Conservation (phyloP, 345 rosid species). For the Salix exigua region DNA sequence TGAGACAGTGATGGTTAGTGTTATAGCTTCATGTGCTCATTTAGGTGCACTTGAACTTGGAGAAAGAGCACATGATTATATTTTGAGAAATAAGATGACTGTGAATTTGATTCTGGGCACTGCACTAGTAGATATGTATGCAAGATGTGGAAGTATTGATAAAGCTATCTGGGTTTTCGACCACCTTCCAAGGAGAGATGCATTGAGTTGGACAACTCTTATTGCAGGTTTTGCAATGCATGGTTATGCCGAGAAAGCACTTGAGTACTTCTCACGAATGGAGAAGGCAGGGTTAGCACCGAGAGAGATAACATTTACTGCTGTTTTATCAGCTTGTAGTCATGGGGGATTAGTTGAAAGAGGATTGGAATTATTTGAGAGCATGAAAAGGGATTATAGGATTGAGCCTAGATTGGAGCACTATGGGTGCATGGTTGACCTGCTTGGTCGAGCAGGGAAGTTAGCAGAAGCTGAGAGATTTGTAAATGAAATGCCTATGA, state of each 20-base stretch:
- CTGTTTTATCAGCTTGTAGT: conserved; percentile 68
- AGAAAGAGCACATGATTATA: conserved; percentile 52
- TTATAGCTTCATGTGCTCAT: conserved; percentile 65
- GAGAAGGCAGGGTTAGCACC: conserved; percentile 42
- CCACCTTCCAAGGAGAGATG: conserved; percentile 47
- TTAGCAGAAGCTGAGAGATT: conserved; percentile 63
- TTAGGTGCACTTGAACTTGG: conserved; percentile 60
- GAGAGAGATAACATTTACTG: conserved; percentile 57
- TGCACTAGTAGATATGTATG: conserved; percentile 68
- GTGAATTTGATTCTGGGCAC: conserved; percentile 62
- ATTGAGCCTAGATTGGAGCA: conserved; percentile 68
- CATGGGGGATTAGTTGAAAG: conserved; percentile 61
- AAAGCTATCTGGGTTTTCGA: conserved; percentile 51
- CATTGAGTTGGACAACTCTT: conserved; percentile 60
- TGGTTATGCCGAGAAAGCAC: conserved; percentile 49
- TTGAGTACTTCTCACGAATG: conserved; percentile 49
- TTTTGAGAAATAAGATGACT: conserved; percentile 34
- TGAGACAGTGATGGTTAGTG: conserved; percentile 69
- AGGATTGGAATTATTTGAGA: conserved; percentile 56
- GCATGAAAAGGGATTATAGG: conserved; percentile 41
- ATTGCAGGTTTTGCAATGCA: conserved; percentile 69
- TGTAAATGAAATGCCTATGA: conserved; percentile 51
- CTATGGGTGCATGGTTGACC: conserved; percentile 74
- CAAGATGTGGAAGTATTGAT: conserved; percentile 59
- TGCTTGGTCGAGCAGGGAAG: conserved; percentile 74